A percentile compares a stretch with the other conserved stretches of the same genome.
Evolutionary conservation across 495 filamentous ascomycete genomes (phyloP).

Genomic region (Choiromyces venosus): DNA sequence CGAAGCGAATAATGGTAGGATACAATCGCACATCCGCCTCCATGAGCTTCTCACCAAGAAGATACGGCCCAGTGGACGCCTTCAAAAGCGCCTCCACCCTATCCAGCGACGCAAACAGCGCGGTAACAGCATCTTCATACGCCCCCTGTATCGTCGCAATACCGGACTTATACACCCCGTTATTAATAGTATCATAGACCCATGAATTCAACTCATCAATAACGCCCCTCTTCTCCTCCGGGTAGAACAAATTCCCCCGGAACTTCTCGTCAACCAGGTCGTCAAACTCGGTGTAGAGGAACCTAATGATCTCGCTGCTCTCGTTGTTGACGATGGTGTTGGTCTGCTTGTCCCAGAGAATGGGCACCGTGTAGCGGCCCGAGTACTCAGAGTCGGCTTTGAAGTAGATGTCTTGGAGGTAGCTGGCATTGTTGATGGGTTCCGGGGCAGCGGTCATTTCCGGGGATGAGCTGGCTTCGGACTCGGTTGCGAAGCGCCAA

Average conservation of each 20-base stretch:
- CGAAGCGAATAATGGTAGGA: conserved; percentile 80
- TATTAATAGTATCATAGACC: conserved; percentile 81
- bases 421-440: conserved; percentile 59
- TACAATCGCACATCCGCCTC: conserved; percentile 79
- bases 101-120: conserved; percentile 68
- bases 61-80: conserved; percentile 54
- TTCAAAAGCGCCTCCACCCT: conserved; percentile 63
- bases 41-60: conserved; percentile 63
- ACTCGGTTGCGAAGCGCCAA: conserved; percentile 70
- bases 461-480: conserved; percentile 51
- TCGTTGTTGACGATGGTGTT: conserved; percentile 78
- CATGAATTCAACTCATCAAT: conserved; percentile 76
- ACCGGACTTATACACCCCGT: conserved; percentile 67
- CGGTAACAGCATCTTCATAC: conserved; percentile 62
- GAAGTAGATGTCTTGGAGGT: conserved; percentile 66
- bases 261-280: conserved; percentile 57
- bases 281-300: conserved; percentile 67
- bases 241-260: conserved; percentile 61
- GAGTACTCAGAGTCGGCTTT: conserved; percentile 61
- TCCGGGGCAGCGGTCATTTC: conserved; percentile 56
- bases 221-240: conserved; percentile 51
- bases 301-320: conserved; percentile 73
- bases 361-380: conserved; percentile 73
- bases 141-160: conserved; percentile 62
- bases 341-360: conserved; percentile 68